A percentile compares a stretch with the other conserved stretches of the same genome.
These are phyloP conservation scores for Diatrype stigma DNA, from an alignment of 2,329 filamentous ascomycete genomes.

Conservation along the genomic window DNA sequence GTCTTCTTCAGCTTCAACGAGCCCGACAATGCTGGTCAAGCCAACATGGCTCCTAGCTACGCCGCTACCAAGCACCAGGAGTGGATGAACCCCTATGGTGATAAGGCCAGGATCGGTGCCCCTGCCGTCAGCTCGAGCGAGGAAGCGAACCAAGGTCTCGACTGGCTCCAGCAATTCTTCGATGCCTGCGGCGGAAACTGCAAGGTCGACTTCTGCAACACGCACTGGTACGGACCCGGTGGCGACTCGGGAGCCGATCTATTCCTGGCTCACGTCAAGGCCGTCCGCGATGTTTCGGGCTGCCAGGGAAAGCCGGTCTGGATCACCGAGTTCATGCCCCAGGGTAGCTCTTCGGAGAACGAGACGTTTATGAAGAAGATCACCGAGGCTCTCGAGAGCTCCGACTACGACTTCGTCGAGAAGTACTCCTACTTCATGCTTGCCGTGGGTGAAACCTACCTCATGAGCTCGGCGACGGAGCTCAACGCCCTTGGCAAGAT, in stretches of 20 bases:
- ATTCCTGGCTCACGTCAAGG: constrained; percentile 52
- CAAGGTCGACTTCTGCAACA: constrained; percentile 55
- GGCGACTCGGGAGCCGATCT: constrained; percentile 35
- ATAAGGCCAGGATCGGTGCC: constrained; percentile 50
- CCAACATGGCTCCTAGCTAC: constrained; percentile 48
- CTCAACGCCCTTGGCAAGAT: constrained; percentile 45
- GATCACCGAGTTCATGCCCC: constrained; percentile 62
- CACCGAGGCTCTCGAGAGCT: constrained; percentile 43
- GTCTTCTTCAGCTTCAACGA: constrained; percentile 69
- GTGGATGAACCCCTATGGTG: constrained; percentile 52
- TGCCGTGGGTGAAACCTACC: constrained; percentile 27
- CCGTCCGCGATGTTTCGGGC: constrained; percentile 33
- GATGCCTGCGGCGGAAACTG: constrained; percentile 47
- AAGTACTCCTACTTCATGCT: constrained; percentile 58
- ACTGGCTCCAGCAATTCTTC: constrained; percentile 53
- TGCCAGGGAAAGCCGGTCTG: constrained; percentile 52
- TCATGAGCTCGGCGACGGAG: constrained; percentile 35
- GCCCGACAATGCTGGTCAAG: constrained; percentile 58
- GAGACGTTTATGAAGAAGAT: constrained; percentile 47
- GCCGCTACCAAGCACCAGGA: constrained; percentile 52
- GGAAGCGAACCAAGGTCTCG: constrained; percentile 44
- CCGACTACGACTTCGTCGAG: constrained; percentile 44
- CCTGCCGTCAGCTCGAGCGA: constrained; percentile 61
- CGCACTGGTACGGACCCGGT: constrained; percentile 60
- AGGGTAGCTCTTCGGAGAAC: constrained; percentile 33